Evolutionary conservation across 371 early-diverging fungal genomes (phyloP).

Genomic region (Umbelopsis sp.): DNA sequence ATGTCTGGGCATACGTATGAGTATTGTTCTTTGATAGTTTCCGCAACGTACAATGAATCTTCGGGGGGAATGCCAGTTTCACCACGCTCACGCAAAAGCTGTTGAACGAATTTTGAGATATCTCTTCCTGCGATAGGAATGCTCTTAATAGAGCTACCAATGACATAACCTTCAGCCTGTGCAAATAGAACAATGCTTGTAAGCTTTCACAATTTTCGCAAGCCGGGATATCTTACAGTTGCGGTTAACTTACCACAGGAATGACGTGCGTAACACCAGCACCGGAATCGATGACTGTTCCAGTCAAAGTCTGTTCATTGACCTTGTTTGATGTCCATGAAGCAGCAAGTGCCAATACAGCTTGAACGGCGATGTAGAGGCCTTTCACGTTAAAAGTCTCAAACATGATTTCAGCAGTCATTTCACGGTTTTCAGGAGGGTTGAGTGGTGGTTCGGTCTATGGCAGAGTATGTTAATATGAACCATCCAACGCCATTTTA

Average conservation of each 20-base stretch:
- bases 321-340: slow-evolving; percentile 86
- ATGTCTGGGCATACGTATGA: slow-evolving; percentile 97
- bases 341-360: slow-evolving; percentile 90
- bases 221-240: background rate
- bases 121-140: slow-evolving; percentile 98
- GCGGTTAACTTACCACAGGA: slow-evolving; percentile 77
- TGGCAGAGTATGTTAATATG: background rate
- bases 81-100: slow-evolving; percentile 92
- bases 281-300: slow-evolving; percentile 96
- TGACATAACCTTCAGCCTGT: slow-evolving; percentile 97
- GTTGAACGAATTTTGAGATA: slow-evolving; percentile 96
- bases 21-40: slow-evolving; percentile 94
- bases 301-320: slow-evolving; percentile 86
- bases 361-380: slow-evolving; percentile 92
- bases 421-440: slow-evolving; percentile 92
- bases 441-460: slow-evolving; percentile 93
- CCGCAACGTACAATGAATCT: slow-evolving; percentile 92
- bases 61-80: slow-evolving; percentile 95
- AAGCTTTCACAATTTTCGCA: background rate
- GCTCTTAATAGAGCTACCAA: slow-evolving; percentile 96
- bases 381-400: slow-evolving; percentile 91
- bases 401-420: slow-evolving; percentile 93
- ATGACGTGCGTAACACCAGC: slow-evolving; percentile 99
- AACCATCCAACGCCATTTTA: no score
- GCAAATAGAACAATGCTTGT: background rate